Percentiles rank a stretch among this genome's conserved stretches.
Conservation (phyloP, 129 eudicot genomes). For the Lactuca sativa region DNA sequence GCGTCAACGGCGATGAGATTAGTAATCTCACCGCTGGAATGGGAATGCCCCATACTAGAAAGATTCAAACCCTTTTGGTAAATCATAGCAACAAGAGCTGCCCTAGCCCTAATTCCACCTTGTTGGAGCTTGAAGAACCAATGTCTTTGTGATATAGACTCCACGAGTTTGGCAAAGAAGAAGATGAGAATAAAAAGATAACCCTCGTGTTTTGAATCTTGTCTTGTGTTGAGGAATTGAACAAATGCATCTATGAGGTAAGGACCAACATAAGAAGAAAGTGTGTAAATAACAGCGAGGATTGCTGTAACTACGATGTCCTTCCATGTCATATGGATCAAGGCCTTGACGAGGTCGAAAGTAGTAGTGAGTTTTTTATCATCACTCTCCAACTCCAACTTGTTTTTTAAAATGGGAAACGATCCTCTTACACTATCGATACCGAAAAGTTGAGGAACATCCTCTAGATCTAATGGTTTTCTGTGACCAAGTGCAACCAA, state of each 20-base stretch:
- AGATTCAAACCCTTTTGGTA: conserved; percentile 80
- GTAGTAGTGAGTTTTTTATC: conserved; percentile 41
- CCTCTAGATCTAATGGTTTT: conserved; percentile 72
- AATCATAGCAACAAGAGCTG: conserved; percentile 70
- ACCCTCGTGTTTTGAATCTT: conserved; percentile 50
- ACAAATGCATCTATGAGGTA: conserved; percentile 79
- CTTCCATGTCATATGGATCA: conserved; percentile 56
- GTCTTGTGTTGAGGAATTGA: conserved; percentile 60
- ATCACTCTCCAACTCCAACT: conserved; percentile 22
- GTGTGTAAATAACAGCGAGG: conserved; percentile 45
- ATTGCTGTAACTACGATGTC: conserved; percentile 61
- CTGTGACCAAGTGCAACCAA: conserved; percentile 60
- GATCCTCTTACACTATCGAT: conserved; percentile 59
- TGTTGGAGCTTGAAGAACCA: conserved; percentile 82
- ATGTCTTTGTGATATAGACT: conserved; percentile 63
- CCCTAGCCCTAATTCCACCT: conserved; percentile 66
- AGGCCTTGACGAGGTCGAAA: conserved; percentile 53
- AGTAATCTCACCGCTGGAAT: conserved; percentile 72
- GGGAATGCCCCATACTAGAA: conserved; percentile 38
- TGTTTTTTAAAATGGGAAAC: conserved; percentile 44
- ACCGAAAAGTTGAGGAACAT: conserved; percentile 67
- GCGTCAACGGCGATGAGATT: conserved; percentile 87
- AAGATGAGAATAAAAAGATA: conserved; percentile 59
- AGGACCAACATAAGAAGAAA: conserved; percentile 85
- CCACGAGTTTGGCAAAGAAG: conserved; percentile 63